phyloP scores from a whole-genome alignment of 129 eudicot genomes.

The Centrapalus pauciflorus region DNA sequence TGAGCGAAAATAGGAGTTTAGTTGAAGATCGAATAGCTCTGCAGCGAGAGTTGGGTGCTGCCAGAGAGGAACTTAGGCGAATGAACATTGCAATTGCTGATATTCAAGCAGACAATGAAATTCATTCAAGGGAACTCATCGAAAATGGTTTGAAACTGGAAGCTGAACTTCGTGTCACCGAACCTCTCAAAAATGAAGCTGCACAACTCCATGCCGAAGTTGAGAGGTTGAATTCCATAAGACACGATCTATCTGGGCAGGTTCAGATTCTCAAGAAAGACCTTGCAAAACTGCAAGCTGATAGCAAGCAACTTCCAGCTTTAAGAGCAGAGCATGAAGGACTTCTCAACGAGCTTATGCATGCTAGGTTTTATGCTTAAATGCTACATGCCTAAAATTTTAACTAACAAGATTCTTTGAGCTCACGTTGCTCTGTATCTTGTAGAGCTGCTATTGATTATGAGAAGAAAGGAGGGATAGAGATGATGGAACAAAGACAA shows the following conservation, averaged over 20 bases:
- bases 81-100: constrained; percentile 62
- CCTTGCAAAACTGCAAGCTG: constrained; percentile 54
- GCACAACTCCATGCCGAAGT: constrained; percentile 65
- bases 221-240: constrained; percentile 52
- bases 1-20: constrained; percentile 75
- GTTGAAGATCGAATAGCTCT: constrained; percentile 68
- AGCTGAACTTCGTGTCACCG: constrained; percentile 80
- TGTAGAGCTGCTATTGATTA: constrained; percentile 77
- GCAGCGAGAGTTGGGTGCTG: constrained; percentile 67
- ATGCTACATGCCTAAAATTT: background rate
- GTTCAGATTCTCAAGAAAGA: constrained; percentile 60
- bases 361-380: constrained; percentile 55
- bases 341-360: constrained; percentile 77
- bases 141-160: constrained; percentile 78
- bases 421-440: constrained; percentile 4
- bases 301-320: constrained; percentile 69
- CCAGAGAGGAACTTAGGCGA: constrained; percentile 66
- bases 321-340: constrained; percentile 73
- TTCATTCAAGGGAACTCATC: constrained; percentile 66
- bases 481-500: constrained; percentile 77
- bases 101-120: constrained; percentile 67
- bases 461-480: constrained; percentile 82
- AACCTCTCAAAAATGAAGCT: constrained; percentile 65
- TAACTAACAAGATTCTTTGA: background rate
- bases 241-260: constrained; percentile 58